phyloP scores from a whole-genome alignment of 2,329 filamentous ascomycete genomes.

The Fonsecaea multimorphosa region DNA sequence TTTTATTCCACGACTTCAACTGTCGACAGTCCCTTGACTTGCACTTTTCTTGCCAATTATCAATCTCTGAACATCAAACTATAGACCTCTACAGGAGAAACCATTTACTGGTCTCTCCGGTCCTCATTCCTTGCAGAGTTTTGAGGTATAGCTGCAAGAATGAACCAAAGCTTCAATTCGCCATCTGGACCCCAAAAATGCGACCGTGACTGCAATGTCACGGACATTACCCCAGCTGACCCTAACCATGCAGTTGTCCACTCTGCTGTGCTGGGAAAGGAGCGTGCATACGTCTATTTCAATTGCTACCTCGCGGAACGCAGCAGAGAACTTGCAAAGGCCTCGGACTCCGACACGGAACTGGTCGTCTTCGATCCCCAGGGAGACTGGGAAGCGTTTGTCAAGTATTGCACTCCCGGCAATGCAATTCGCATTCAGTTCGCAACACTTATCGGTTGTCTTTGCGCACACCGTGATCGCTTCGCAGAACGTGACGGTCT shows the following conservation, averaged over 20 bases:
- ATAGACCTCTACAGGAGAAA: not conserved
- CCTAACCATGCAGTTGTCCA: not conserved
- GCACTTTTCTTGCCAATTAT: not conserved
- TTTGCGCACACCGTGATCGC: conserved; percentile 18
- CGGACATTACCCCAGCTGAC: not conserved
- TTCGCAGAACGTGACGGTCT: conserved; percentile 3
- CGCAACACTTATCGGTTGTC: conserved; percentile 4
- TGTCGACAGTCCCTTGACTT: not conserved
- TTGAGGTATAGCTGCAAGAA: not conserved
- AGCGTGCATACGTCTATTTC: not conserved
- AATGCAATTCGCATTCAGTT: conserved; percentile 9
- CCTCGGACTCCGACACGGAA: not conserved
- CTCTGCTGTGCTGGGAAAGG: not conserved
- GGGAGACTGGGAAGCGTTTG: conserved; percentile 9
- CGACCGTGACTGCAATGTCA: not conserved
- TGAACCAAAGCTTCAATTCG: not conserved
- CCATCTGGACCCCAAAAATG: not conserved
- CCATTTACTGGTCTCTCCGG: not conserved
- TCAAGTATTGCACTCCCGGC: not conserved
- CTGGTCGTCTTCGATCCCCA: not conserved
- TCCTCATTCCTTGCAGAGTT: not conserved
- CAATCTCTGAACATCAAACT: not conserved
- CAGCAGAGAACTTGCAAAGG: not conserved
- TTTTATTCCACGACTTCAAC: not conserved
- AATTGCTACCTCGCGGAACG: no score